These are phyloP conservation scores for Anethum foeniculum DNA, from an alignment of 140 eudicot species.

Conservation along the genomic window DNA sequence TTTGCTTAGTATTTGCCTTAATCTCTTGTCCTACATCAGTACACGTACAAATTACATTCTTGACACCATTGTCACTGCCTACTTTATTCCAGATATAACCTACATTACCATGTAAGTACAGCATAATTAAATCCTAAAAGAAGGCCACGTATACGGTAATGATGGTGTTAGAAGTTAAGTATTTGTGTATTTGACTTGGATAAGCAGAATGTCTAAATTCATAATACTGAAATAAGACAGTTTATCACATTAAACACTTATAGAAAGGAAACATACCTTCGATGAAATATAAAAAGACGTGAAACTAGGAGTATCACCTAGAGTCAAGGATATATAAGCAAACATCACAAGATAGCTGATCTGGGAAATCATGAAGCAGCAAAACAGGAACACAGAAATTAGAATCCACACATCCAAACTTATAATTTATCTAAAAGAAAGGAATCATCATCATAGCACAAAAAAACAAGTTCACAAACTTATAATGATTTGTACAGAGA, in stretches of 20 bases:
- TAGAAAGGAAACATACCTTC: constrained; percentile 48
- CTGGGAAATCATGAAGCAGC: constrained; percentile 34
- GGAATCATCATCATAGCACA: not conserved
- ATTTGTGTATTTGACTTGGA: not conserved
- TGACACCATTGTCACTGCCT: not conserved
- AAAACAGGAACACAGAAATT: constrained; percentile 12
- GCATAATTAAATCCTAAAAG: not conserved
- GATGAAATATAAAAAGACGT: constrained; percentile 76
- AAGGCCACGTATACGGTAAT: not conserved
- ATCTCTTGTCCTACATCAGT: no score
- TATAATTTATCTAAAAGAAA: not conserved
- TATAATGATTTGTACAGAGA: not conserved
- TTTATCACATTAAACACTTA: not conserved
- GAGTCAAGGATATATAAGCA: constrained; percentile 95
- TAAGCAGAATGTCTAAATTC: not conserved
- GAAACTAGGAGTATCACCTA: constrained; percentile 84
- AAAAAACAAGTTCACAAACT: not conserved
- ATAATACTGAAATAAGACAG: not conserved
- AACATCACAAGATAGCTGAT: constrained; percentile 99
- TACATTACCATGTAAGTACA: not conserved
- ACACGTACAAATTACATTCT: not conserved
- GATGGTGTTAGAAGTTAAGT: not conserved
- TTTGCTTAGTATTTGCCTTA: no score
- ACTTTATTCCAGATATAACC: not conserved
- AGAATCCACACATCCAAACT: not conserved